These are phyloP conservation scores for Blastosporella zonata DNA, from an alignment of 1,284 basidiomycete species.

Conservation along the genomic window DNA sequence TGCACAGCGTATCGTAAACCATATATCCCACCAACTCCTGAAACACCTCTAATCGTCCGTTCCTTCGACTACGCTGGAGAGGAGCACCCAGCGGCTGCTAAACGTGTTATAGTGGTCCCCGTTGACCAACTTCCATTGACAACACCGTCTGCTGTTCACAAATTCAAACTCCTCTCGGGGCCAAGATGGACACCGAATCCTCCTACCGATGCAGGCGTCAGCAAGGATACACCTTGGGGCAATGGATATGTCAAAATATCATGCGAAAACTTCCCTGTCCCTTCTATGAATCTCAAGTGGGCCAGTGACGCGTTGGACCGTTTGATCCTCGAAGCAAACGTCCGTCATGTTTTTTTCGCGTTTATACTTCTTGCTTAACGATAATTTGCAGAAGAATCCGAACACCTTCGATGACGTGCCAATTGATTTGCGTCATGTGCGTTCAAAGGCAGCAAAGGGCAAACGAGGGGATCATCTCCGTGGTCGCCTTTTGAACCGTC, in stretches of 20 bases:
- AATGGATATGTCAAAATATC: constrained; percentile 85
- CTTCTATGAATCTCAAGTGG: constrained; percentile 85
- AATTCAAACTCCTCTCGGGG: constrained; percentile 80
- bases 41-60: constrained; percentile 65
- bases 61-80: constrained; percentile 77
- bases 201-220: constrained; percentile 62
- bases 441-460: constrained; percentile 65
- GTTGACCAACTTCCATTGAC: constrained; percentile 69
- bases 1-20: constrained; percentile 71
- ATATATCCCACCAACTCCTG: constrained; percentile 62
- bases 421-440: constrained; percentile 74
- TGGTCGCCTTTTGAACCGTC: constrained; percentile 52
- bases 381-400: constrained; percentile 40
- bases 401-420: constrained; percentile 65
- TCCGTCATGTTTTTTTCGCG: constrained; percentile 35
- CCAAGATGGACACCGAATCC: constrained; percentile 75
- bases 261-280: constrained; percentile 77
- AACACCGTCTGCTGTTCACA: constrained; percentile 62
- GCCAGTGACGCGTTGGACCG: constrained; percentile 76
- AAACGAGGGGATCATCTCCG: constrained; percentile 67
- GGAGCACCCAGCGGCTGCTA: constrained; percentile 64
- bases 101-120: constrained; percentile 71
- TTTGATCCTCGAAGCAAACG: constrained; percentile 75
- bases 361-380: not conserved
- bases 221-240: constrained; percentile 43